A percentile compares a stretch with the other conserved stretches of the same genome.
Evolutionary conservation across 805 yeast genomes (phyloP).

Genomic region (Candida railenensis): DNA sequence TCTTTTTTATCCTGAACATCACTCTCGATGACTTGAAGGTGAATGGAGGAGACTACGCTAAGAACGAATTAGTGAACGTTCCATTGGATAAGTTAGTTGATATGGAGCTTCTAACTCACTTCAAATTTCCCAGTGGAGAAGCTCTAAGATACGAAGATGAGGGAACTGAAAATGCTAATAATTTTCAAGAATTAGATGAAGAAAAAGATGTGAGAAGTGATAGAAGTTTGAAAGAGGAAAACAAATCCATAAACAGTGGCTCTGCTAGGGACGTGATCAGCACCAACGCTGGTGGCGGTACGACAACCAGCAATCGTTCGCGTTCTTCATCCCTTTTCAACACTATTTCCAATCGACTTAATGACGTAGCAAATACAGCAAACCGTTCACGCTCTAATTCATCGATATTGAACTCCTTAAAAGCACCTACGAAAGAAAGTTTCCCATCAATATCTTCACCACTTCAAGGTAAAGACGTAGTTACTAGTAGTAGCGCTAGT

Average conservation of each 20-base stretch:
- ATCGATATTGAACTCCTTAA: slow-evolving; percentile 20
- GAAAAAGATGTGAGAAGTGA: slow-evolving; percentile 8
- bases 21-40: slow-evolving; percentile 27
- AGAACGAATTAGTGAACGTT: slow-evolving; percentile 16
- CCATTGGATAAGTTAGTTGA: slow-evolving; percentile 32
- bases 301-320: slow-evolving; percentile 18
- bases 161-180: slow-evolving; percentile 14
- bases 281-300: background rate
- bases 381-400: slow-evolving; percentile 35
- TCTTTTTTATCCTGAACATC: slow-evolving; percentile 35
- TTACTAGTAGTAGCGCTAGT: background rate
- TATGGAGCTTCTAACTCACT: slow-evolving; percentile 21
- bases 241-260: background rate
- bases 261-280: background rate
- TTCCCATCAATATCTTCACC: slow-evolving; percentile 21
- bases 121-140: slow-evolving; percentile 23
- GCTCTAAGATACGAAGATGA: slow-evolving; percentile 11
- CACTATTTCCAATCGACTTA: slow-evolving; percentile 28
- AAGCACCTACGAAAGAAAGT: slow-evolving; percentile 20
- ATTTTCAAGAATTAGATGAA: background rate
- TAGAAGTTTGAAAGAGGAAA: slow-evolving; percentile 5
- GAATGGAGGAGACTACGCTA: slow-evolving; percentile 6
- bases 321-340: slow-evolving; percentile 40
- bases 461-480: background rate
- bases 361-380: slow-evolving; percentile 26